Evolutionary conservation across 768 basidiomycete species (phyloP).

Genomic region (Roridomyces roridus): DNA sequence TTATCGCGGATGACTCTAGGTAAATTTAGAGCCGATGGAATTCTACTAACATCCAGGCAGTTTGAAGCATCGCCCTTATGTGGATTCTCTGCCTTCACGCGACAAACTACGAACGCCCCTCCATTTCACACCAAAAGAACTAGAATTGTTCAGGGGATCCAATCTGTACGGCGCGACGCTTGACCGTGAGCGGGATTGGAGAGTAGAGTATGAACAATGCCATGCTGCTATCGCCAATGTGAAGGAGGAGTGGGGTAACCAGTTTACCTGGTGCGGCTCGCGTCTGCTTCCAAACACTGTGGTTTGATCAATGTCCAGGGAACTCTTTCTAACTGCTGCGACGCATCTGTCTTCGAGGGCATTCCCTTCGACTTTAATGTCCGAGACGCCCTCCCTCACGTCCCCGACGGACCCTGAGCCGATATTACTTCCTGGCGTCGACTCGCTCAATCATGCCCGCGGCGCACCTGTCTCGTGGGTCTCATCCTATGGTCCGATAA

Average conservation of each 20-base stretch:
- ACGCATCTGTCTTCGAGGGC: conserved; percentile 88
- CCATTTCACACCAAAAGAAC: conserved; percentile 70
- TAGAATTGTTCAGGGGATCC: conserved; percentile 72
- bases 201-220: conserved; percentile 66
- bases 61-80: conserved; percentile 64
- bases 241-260: conserved; percentile 48
- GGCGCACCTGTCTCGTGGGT: conserved; percentile 86
- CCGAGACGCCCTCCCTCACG: conserved; percentile 56
- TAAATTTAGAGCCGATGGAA: conserved; percentile 24
- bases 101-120: conserved; percentile 72
- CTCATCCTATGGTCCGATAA: conserved; percentile 42
- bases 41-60: neutral
- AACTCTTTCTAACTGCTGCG: conserved; percentile 69
- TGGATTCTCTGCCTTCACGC: conserved; percentile 66
- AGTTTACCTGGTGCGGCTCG: conserved; percentile 69
- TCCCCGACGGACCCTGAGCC: conserved; percentile 64
- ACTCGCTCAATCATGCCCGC: conserved; percentile 86
- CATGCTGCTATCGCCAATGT: conserved; percentile 40
- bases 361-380: conserved; percentile 86
- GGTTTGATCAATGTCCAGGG: conserved; percentile 50
- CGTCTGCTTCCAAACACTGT: conserved; percentile 2
- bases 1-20: conserved; percentile 46
- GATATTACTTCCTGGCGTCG: conserved; percentile 86
- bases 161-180: conserved; percentile 81
- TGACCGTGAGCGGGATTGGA: conserved; percentile 68